phyloP scores from a whole-genome alignment of 1,284 basidiomycete species.

The Naganishia cerealis region DNA sequence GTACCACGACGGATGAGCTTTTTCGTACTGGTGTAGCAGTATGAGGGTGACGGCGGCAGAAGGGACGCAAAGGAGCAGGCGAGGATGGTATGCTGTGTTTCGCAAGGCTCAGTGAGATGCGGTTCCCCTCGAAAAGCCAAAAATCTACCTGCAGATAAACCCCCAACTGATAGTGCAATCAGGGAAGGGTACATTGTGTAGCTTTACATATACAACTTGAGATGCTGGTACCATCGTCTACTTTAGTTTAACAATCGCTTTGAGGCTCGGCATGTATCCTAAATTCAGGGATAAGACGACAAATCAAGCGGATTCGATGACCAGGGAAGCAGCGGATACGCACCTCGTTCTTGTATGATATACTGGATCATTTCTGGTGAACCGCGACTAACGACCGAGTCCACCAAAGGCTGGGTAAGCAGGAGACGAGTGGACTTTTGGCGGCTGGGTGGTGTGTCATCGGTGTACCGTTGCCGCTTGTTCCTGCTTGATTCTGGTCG shows the following conservation, averaged over 20 bases:
- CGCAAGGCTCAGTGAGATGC: not conserved
- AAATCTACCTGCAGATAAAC: conserved; percentile 46
- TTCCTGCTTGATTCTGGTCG: too few relatives aligned
- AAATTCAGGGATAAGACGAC: not conserved
- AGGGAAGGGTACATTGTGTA: too few relatives aligned
- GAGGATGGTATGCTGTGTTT: conserved; percentile 50
- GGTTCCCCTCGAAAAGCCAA: not conserved
- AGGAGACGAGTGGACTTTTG: not conserved
- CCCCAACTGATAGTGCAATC: conserved; percentile 51
- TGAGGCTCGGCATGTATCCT: conserved; percentile 32
- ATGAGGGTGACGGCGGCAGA: conserved; percentile 45
- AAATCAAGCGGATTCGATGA: not conserved
- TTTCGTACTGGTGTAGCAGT: conserved; percentile 48
- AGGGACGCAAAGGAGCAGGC: conserved; percentile 49
- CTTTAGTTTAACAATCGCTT: conserved; percentile 28
- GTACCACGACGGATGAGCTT: conserved; percentile 40
- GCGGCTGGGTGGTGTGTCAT: not conserved
- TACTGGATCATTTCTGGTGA: conserved; percentile 68
- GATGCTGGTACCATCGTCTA: conserved; percentile 14
- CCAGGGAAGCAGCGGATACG: conserved; percentile 1
- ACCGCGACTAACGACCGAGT: conserved; percentile 43
- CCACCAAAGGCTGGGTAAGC: conserved; percentile 3
- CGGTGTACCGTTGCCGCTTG: too few relatives aligned
- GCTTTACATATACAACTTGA: too few relatives aligned
- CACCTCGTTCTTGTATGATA: conserved; percentile 70